Percentiles rank a stretch among this genome's conserved stretches.
These are phyloP conservation scores for Elongisporangium anandrum DNA, from an alignment of 352 stramenopile species.

Conservation along the genomic window DNA sequence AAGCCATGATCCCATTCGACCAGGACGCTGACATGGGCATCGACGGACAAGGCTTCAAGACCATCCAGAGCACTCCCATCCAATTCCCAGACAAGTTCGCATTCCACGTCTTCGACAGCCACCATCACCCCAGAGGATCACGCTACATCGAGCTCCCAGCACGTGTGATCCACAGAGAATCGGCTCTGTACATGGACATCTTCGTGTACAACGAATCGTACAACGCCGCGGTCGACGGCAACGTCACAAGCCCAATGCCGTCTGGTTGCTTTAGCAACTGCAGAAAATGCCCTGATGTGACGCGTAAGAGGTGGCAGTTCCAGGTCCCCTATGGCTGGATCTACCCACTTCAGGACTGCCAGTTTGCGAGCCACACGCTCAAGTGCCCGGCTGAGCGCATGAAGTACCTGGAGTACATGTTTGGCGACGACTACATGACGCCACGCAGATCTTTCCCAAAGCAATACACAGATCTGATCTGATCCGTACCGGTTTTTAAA, in stretches of 20 bases:
- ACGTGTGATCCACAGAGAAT: conserved; percentile 14
- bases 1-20: conserved; percentile 20
- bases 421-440: not conserved
- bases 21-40: conserved; percentile 25
- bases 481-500: not conserved
- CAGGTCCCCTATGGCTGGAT: not conserved
- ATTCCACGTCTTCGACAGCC: conserved; percentile 15
- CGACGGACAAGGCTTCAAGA: conserved; percentile 7
- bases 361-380: not conserved
- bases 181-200: conserved; percentile 24
- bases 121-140: conserved; percentile 6
- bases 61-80: conserved; percentile 8
- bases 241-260: conserved; percentile 8
- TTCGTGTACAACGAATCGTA: conserved; percentile 24
- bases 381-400: too few relatives aligned
- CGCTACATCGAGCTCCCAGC: conserved; percentile 18
- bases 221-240: not conserved
- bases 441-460: too few relatives aligned
- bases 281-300: conserved; percentile 2
- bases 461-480: too few relatives aligned
- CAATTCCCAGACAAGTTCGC: conserved; percentile 13
- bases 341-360: not conserved
- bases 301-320: not conserved
- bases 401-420: not conserved
- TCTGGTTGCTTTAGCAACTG: conserved; percentile 23